A percentile compares a stretch with the other conserved stretches of the same genome.
These are phyloP conservation scores for Ophiosphaerella korrae DNA, from an alignment of 2,329 filamentous ascomycete genomes.

Conservation along the genomic window DNA sequence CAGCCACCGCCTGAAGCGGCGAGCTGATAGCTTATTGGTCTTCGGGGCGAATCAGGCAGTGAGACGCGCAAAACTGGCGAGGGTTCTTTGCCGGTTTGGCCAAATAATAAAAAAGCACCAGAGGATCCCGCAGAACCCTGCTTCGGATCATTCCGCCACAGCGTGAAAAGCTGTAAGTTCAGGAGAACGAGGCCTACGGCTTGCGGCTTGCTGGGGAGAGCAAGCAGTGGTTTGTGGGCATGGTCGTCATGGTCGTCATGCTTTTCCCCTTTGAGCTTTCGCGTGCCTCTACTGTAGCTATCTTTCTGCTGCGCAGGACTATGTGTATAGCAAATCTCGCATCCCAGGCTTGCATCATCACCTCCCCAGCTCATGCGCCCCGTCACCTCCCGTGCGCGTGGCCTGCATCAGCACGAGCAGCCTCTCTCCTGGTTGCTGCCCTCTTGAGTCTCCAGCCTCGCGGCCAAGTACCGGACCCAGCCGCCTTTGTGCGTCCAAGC, in stretches of 20 bases:
- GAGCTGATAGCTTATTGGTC: constrained; percentile 43
- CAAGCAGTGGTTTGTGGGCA: constrained; percentile 23
- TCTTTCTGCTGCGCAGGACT: neutral
- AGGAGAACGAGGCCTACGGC: constrained; percentile 26
- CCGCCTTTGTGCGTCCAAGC: constrained; percentile 33
- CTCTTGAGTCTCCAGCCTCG: constrained; percentile 41
- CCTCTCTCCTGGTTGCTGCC: constrained; percentile 15
- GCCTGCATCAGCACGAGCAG: constrained; percentile 19
- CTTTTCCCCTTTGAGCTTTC: constrained; percentile 15
- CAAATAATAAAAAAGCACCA: constrained; percentile 39
- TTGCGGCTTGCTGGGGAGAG: constrained; percentile 18
- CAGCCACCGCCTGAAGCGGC: constrained; percentile 44
- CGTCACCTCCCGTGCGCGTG: constrained; percentile 12
- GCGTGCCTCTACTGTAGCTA: neutral
- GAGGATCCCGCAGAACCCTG: constrained; percentile 36
- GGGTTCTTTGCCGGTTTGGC: constrained; percentile 30
- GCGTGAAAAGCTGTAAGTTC: constrained; percentile 21
- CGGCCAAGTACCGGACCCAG: constrained; percentile 30
- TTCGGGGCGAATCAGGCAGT: constrained; percentile 37
- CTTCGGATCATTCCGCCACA: constrained; percentile 37
- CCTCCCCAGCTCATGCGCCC: constrained; percentile 7
- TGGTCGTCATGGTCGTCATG: constrained; percentile 25
- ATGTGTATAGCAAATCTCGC: no score
- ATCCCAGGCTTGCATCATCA: constrained; percentile 7
- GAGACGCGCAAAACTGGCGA: constrained; percentile 27